Conservation (phyloP, 2,329 filamentous ascomycete species). For the Corynespora cassiicola region DNA sequence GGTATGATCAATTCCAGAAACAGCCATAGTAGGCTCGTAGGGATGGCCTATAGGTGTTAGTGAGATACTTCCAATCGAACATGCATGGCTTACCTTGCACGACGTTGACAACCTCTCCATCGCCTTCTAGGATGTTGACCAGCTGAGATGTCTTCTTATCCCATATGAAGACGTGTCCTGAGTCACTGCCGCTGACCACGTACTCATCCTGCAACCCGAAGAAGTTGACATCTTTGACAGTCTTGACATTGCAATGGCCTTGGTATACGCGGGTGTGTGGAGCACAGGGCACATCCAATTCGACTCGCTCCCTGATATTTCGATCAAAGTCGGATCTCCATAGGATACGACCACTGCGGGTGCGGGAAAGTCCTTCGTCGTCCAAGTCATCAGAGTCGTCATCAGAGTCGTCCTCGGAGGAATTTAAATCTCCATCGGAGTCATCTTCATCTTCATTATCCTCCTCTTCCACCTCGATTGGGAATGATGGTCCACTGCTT, state of each 20-base stretch:
- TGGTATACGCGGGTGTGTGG: conserved; percentile 64
- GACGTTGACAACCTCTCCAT: conserved; percentile 74
- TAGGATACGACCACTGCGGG: conserved; percentile 48
- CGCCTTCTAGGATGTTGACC: conserved; percentile 70
- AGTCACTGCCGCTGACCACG: conserved; percentile 71
- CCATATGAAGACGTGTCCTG: conserved; percentile 73
- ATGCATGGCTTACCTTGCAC: conserved; percentile 59
- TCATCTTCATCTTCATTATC: conserved; percentile 40
- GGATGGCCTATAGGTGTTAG: conserved; percentile 59
- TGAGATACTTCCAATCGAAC: neutral
- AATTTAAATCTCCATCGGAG: conserved; percentile 37
- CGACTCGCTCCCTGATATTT: conserved; percentile 58
- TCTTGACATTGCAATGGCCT: conserved; percentile 71
- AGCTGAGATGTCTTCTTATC: conserved; percentile 67
- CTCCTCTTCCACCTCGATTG: conserved; percentile 31
- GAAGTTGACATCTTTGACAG: conserved; percentile 74
- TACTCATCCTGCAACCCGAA: conserved; percentile 72
- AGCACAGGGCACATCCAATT: conserved; percentile 61
- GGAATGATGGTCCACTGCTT: conserved; percentile 35
- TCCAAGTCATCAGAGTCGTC: conserved; percentile 40
- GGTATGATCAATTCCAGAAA: conserved; percentile 71
- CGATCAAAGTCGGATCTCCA: conserved; percentile 59
- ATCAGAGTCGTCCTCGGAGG: conserved; percentile 29
- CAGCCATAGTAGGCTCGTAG: conserved; percentile 70
- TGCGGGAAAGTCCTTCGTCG: conserved; percentile 42